Conservation (phyloP, 768 basidiomycete genomes). For the Collybia sordida region DNA sequence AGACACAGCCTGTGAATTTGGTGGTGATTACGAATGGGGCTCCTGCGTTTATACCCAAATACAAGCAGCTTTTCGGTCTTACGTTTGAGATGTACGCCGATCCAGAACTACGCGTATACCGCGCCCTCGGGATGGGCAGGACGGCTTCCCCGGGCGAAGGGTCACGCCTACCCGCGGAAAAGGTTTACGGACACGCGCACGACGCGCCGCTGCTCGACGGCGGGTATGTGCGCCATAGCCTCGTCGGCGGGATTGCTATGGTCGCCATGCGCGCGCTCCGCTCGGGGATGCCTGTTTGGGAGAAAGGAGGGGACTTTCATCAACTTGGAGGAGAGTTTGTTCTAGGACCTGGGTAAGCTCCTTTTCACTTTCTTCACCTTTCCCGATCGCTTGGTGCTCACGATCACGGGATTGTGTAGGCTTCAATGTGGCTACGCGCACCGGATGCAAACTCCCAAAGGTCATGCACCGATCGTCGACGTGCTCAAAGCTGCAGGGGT, state of each 20-base stretch:
- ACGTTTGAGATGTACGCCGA: conserved; percentile 81
- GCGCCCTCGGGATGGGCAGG: conserved; percentile 69
- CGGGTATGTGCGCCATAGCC: conserved; percentile 67
- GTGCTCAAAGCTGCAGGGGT: conserved; percentile 62
- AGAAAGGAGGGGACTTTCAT: conserved; percentile 69
- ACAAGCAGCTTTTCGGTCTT: conserved; percentile 71
- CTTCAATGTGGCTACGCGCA: conserved; percentile 73
- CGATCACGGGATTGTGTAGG: conserved; percentile 35
- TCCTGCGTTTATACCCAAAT: conserved; percentile 72
- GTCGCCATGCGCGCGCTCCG: conserved; percentile 70
- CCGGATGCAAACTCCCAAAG: conserved; percentile 77
- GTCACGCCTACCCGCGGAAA: not conserved
- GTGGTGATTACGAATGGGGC: conserved; percentile 82
- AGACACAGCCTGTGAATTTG: conserved; percentile 45
- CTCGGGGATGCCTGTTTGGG: conserved; percentile 80
- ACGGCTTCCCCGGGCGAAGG: not conserved
- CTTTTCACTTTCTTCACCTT: not conserved
- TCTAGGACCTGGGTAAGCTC: conserved; percentile 43
- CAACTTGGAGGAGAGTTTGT: conserved; percentile 92
- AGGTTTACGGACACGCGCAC: conserved; percentile 3
- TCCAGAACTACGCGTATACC: conserved; percentile 66
- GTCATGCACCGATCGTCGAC: conserved; percentile 71
- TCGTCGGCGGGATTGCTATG: conserved; percentile 68
- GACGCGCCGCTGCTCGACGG: conserved; percentile 13
- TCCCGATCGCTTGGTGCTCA: not conserved